Base-by-base conservation (phyloP, 768 basidiomycete genomes). In the Psilocybe subaeruginosa region DNA sequence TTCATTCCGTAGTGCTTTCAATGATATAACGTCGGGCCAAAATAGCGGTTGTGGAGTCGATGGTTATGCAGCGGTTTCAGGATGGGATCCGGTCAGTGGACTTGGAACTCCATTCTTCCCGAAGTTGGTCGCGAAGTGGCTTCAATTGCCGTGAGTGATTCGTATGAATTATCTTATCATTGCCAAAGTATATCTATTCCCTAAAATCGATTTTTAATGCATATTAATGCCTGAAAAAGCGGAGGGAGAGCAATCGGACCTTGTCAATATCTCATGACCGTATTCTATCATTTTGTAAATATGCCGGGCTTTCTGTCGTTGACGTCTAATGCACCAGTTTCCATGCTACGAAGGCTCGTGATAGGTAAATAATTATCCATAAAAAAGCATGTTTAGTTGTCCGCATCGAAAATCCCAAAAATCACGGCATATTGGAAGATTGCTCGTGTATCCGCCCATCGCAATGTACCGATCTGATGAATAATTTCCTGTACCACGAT, bases 71-170 rank as follows among this genome's bases (percentile, higher is more conserved):
- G 66, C 74, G 3, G 66, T 68, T 11, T 58, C 67, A 29, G 78
- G 78, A 8, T 80, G 72, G 73, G 78, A 78, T 63, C 80, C 80
- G 27, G 79, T 80, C 12, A 84, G 83, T n/a, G 84, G 84, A 5
- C 69, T 83, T 1, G 84, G 84, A 6, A 84, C 82, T 4, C 83
- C 80, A 0, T 74, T 68, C 35, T 82, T 82, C 57, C 66, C 64
- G 1, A 67, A 56, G 39, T 61, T 83, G 56, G 64, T 82, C 23
- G 67, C 56, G 3, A 68, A 66, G 41, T 83, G 76, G 78, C 39
- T 75, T 9, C 49, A 60, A 8, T 55, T 68, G n/a, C 61, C 71
- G 9, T 76, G 65, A 71, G 4, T 30, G 14, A 23, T 43, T 27
- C 53, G 12, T 48, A 17, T 2, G 1, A 30, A 31, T 4, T 31